Conservation (phyloP, 1,284 basidiomycete genomes). For the Puccinia novopanici region DNA sequence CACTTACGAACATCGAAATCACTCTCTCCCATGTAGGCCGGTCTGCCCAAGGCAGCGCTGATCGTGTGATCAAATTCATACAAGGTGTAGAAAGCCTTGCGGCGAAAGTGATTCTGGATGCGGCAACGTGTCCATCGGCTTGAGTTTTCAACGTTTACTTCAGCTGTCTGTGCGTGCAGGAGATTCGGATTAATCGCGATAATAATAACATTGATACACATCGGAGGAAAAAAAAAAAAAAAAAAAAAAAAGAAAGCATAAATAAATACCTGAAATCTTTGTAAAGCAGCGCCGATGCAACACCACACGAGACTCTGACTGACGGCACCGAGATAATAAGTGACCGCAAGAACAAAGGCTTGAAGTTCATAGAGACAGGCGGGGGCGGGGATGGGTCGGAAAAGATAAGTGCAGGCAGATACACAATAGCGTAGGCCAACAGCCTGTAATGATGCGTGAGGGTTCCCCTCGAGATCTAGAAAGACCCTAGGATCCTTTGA, state of each 20-base stretch:
- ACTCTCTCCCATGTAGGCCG: constrained; percentile 37
- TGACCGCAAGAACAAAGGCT: constrained; percentile 1
- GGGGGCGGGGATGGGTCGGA: constrained; percentile 9
- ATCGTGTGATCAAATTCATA: constrained; percentile 22
- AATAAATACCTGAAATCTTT: constrained; percentile 22
- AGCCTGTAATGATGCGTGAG: not conserved
- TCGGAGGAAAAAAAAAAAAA: not conserved
- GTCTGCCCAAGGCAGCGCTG: constrained; percentile 22
- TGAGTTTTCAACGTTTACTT: constrained; percentile 19
- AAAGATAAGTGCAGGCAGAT: not conserved
- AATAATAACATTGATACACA: not conserved
- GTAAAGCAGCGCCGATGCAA: constrained; percentile 15
- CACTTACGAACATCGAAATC: constrained; percentile 47
- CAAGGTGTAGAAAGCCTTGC: constrained; percentile 29
- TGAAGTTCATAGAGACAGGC: constrained; percentile 30
- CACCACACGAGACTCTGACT: constrained; percentile 22
- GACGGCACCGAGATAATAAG: constrained; percentile 26
- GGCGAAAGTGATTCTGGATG: constrained; percentile 30
- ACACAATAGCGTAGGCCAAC: constrained; percentile 33
- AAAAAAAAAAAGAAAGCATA: too few species aligned
- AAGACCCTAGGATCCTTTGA: constrained; percentile 68
- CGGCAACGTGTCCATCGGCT: constrained; percentile 5
- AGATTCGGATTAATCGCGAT: not conserved
- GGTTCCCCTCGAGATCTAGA: constrained; percentile 14
- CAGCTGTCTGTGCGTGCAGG: not conserved